phyloP scores from a whole-genome alignment of 202 grass and related monocot species.

The Brachypodium distachyon region DNA sequence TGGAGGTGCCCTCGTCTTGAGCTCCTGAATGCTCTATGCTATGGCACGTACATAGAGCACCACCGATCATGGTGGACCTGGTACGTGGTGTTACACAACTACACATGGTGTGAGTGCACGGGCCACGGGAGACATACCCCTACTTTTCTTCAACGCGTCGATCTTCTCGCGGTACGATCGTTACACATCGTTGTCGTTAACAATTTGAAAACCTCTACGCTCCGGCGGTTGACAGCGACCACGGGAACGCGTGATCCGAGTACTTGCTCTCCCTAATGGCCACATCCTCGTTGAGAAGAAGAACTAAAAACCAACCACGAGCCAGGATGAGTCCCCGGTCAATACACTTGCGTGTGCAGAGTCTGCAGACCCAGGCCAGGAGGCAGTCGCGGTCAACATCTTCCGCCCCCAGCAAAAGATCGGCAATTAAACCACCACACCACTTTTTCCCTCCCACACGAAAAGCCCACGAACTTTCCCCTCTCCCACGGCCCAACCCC shows the following conservation, averaged over 20 bases:
- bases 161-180: background rate
- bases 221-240: background rate
- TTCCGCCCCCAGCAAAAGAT: background rate
- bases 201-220: background rate
- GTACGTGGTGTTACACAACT: too few relatives aligned
- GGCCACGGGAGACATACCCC: background rate
- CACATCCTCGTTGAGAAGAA: background rate
- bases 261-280: background rate
- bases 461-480: slow-evolving; percentile 24
- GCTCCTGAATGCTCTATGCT: too few relatives aligned
- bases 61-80: too few relatives aligned
- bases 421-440: background rate
- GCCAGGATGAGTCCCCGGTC: background rate
- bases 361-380: background rate
- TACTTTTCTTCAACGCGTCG: slow-evolving; percentile 2
- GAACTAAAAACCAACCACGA: too few relatives aligned
- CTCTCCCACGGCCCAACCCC: background rate
- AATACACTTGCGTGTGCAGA: slow-evolving; percentile 9
- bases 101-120: background rate
- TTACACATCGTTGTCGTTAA: background rate
- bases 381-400: background rate
- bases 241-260: background rate
- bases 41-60: too few relatives aligned
- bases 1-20: too few relatives aligned
- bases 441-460: background rate